A percentile compares a stretch with the other conserved stretches of the same genome.
phyloP scores from a whole-genome alignment of 306 rosid species.

The Fagus crenata region DNA sequence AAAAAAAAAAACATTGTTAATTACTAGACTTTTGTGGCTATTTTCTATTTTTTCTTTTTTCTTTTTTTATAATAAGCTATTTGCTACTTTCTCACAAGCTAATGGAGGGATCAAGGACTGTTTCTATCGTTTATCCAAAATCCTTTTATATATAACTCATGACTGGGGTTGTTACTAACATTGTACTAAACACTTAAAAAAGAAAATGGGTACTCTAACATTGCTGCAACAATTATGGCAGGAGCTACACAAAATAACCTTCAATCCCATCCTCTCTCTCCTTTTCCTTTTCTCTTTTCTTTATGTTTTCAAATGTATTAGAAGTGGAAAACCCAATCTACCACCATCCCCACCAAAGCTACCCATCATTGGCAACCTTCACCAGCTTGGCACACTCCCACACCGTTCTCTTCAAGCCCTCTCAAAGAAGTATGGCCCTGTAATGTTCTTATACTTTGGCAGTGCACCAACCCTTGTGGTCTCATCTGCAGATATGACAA shows the following conservation, averaged over 20 bases:
- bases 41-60: too few species aligned
- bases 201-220: background rate
- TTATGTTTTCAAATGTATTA: background rate
- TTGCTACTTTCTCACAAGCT: too few species aligned
- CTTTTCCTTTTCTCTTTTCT: background rate
- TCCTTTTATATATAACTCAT: background rate
- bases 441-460: constrained; percentile 16
- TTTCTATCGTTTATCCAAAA: too few species aligned
- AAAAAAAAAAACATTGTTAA: too few species aligned
- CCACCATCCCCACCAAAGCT: constrained; percentile 24
- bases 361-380: constrained; percentile 27
- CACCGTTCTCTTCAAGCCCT: constrained; percentile 24
- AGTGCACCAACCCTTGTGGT: constrained; percentile 20
- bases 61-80: too few species aligned
- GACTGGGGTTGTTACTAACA: too few species aligned
- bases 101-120: too few species aligned
- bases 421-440: constrained; percentile 8
- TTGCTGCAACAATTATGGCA: background rate
- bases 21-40: too few species aligned
- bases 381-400: constrained; percentile 27
- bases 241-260: background rate
- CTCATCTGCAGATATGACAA: constrained; percentile 35
- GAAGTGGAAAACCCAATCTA: background rate
- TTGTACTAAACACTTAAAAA: background rate
- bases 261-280: background rate